These are phyloP conservation scores for Staphylotrichum longicolle DNA, from an alignment of 495 filamentous ascomycete species.

Conservation along the genomic window DNA sequence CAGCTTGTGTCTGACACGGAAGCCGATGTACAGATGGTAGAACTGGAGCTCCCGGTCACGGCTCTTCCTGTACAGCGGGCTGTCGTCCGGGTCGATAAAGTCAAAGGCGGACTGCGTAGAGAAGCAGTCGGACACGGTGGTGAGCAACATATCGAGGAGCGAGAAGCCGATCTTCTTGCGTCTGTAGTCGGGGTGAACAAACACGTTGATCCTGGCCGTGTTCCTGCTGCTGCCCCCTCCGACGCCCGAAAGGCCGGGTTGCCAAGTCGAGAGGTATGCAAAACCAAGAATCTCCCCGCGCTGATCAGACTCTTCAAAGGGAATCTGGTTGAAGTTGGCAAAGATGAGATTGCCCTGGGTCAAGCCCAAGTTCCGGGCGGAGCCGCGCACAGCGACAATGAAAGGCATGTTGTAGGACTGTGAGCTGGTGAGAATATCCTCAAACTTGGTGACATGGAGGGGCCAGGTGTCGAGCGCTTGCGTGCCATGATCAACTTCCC, in stretches of 20 bases:
- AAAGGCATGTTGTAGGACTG: slow-evolving; percentile 37
- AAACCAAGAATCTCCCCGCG: slow-evolving; percentile 38
- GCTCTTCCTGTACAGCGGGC: slow-evolving; percentile 23
- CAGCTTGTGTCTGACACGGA: slow-evolving; percentile 26
- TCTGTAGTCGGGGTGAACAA: slow-evolving; percentile 36
- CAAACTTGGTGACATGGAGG: slow-evolving; percentile 23
- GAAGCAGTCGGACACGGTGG: slow-evolving; percentile 29
- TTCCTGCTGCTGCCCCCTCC: slow-evolving; percentile 28
- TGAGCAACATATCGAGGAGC: slow-evolving; percentile 39
- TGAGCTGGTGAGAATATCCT: slow-evolving; percentile 26
- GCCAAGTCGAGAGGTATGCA: slow-evolving; percentile 31
- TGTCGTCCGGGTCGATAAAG: slow-evolving; percentile 31
- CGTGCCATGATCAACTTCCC: slow-evolving; percentile 33
- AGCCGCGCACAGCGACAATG: slow-evolving; percentile 39
- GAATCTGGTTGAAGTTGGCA: neutral
- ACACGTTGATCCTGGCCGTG: slow-evolving; percentile 34
- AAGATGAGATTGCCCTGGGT: slow-evolving; percentile 6
- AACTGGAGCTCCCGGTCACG: slow-evolving; percentile 26
- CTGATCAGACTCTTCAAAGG: neutral
- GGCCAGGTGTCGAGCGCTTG: slow-evolving; percentile 35
- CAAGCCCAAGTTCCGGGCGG: slow-evolving; percentile 8
- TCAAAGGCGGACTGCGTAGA: slow-evolving; percentile 27
- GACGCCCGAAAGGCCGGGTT: slow-evolving; percentile 21
- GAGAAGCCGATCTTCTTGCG: slow-evolving; percentile 38
- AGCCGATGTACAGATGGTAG: slow-evolving; percentile 30